Percentiles rank a stretch among this genome's conserved stretches.
Conservation (phyloP, 2,329 filamentous ascomycete genomes). For the Pseudogymnoascus sp. region DNA sequence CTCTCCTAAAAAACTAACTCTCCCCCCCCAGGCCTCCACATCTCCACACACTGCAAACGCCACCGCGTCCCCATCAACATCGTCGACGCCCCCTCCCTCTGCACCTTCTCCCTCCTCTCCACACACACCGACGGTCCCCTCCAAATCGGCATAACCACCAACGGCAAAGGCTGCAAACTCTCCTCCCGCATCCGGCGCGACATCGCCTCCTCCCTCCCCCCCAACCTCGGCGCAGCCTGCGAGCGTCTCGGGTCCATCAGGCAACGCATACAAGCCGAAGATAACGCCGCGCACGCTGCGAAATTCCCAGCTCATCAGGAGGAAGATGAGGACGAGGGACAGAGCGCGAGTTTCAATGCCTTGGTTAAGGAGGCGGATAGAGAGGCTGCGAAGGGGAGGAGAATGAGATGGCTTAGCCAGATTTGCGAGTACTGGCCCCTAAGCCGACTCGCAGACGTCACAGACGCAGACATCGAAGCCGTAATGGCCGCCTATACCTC, state of each 20-base stretch:
- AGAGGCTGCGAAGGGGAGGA: conserved; percentile 65
- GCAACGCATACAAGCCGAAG: conserved; percentile 64
- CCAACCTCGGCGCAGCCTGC: conserved; percentile 67
- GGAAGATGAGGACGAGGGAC: conserved; percentile 52
- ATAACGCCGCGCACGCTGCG: conserved; percentile 38
- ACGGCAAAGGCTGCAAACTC: conserved; percentile 88
- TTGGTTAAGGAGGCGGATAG: conserved; percentile 67
- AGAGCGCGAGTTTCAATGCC: conserved; percentile 76
- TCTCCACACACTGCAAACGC: conserved; percentile 67
- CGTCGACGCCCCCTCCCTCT: conserved; percentile 75
- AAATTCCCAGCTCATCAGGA: conserved; percentile 20
- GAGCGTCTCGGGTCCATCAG: conserved; percentile 67
- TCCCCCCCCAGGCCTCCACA: conserved; percentile 45
- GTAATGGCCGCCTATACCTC: conserved; percentile 65
- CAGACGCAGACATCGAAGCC: conserved; percentile 66
- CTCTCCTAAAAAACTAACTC: background rate
- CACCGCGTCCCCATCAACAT: conserved; percentile 90
- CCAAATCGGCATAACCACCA: conserved; percentile 92
- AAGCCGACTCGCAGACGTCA: conserved; percentile 68
- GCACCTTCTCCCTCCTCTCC: conserved; percentile 82
- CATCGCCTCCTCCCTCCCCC: conserved; percentile 70
- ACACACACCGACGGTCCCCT: conserved; percentile 85
- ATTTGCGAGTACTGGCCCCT: conserved; percentile 99
- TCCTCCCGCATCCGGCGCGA: conserved; percentile 83
- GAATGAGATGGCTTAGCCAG: conserved; percentile 89